Conservation (phyloP, 2,329 filamentous ascomycete species). For the Claviceps spartinae region DNA sequence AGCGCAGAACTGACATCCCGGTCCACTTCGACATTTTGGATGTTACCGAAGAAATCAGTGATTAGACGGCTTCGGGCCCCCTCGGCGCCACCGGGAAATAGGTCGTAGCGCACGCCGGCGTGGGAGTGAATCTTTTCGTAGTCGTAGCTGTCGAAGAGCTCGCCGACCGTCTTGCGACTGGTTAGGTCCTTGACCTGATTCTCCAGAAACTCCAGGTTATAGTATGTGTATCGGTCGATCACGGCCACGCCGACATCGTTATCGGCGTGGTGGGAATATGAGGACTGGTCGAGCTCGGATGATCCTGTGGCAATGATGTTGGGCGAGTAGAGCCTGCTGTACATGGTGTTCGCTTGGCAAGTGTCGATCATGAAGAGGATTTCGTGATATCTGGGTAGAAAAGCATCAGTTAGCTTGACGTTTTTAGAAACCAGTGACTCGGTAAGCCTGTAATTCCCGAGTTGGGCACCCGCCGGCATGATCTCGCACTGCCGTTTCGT, state of each 20-base stretch:
- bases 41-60: conserved; percentile 96
- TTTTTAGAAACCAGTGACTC: no score
- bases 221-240: conserved; percentile 97
- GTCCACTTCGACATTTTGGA: conserved; percentile 90
- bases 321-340: conserved; percentile 92
- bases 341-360: conserved; percentile 99
- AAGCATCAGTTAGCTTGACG: no score
- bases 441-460: no score
- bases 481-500: no score
- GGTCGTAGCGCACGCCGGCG: conserved; percentile 82
- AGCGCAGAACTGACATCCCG: conserved; percentile 41
- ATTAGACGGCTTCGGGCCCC: conserved; percentile 67
- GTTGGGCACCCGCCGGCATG: no score
- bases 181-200: conserved; percentile 73
- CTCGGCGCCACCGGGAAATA: conserved; percentile 77
- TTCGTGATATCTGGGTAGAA: conserved; percentile 63
- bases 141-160: conserved; percentile 93
- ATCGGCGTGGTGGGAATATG: conserved; percentile 94
- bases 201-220: conserved; percentile 94
- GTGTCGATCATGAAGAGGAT: conserved; percentile 99
- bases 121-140: conserved; percentile 88
- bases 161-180: conserved; percentile 79
- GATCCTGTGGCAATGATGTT: conserved; percentile 98
- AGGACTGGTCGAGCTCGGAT: conserved; percentile 87
- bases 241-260: conserved; percentile 96